Evolutionary conservation across 2,329 filamentous ascomycete species (phyloP).

Genomic region (Fusarium algeriense): DNA sequence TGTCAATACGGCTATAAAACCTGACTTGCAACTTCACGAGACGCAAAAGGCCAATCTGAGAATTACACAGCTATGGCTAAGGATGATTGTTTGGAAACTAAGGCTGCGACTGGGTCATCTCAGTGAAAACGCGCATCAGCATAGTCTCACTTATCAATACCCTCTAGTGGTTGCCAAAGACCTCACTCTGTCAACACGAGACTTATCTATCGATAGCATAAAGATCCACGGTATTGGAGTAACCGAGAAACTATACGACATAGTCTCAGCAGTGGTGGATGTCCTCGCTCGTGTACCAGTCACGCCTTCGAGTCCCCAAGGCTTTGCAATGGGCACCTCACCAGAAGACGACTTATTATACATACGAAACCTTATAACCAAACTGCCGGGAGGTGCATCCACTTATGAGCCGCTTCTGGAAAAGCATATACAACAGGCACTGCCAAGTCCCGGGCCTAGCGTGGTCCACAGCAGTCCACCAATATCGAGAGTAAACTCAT

Average conservation of each 20-base stretch:
- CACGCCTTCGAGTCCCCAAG: slow-evolving; percentile 44
- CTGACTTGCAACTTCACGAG: slow-evolving; percentile 52
- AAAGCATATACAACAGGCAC: slow-evolving; percentile 55
- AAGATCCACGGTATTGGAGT: slow-evolving; percentile 59
- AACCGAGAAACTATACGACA: slow-evolving; percentile 62
- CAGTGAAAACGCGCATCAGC: slow-evolving; percentile 49
- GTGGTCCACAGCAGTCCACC: slow-evolving; percentile 6
- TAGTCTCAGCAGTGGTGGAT: slow-evolving; percentile 59
- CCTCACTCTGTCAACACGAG: slow-evolving; percentile 54
- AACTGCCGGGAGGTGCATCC: slow-evolving; percentile 54
- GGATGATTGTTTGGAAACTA: slow-evolving; percentile 60
- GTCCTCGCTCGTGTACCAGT: slow-evolving; percentile 58
- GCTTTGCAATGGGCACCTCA: slow-evolving; percentile 41
- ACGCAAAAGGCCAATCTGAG: slow-evolving; percentile 60
- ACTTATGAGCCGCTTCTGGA: slow-evolving; percentile 56
- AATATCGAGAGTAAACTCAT: neutral
- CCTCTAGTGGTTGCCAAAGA: slow-evolving; percentile 58
- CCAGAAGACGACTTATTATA: slow-evolving; percentile 56
- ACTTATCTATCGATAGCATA: slow-evolving; percentile 55
- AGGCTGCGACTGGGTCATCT: slow-evolving; percentile 58
- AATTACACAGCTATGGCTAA: slow-evolving; percentile 60
- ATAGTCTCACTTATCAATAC: slow-evolving; percentile 58
- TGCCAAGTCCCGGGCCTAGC: slow-evolving; percentile 44
- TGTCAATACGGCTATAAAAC: slow-evolving; percentile 54
- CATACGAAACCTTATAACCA: slow-evolving; percentile 53